Evolutionary conservation across 495 filamentous ascomycete genomes (phyloP), one percentile per base, ranked within the genome.

Genomic region (Lineolata rhizophorae): DNA sequence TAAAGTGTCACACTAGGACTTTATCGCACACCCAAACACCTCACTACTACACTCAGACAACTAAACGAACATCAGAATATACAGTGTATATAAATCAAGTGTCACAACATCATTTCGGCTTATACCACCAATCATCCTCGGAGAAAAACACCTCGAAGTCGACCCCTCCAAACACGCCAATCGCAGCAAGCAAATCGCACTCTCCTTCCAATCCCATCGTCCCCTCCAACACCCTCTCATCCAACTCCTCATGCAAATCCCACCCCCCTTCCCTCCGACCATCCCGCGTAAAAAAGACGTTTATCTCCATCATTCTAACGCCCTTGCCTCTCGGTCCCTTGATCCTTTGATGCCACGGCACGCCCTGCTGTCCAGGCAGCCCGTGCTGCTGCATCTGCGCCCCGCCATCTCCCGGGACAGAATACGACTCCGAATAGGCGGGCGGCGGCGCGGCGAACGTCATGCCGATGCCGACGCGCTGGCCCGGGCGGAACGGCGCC

Each of bases 221-320:
- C 35, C 73, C 58, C 34, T 77, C 64, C 44, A 56, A 37, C 34
- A 67, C 57, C 8, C 54, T 16, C 8, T 8, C 56, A 53, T 95
- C 85, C 30, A 62, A 51, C 53, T 90, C 76, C 54, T 94, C 84
- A 48, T 87, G 70, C 34, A 93, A 47, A 47, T 83, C 58, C 85
- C 85, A 95, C 4, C 68, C 60, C 0, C 70, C 78, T 4, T 43
- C 54, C 41, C 52, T 55, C 25, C 41, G 38, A 0, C 84, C 85
- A 46, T 84, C 58, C 21, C 79, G 58, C 6, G 76, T 85, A 29
- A 91, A 70, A 45, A 90, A 91, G 0, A 92, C 57, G 18, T 80
- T 61, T 2, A 70, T 67, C 26, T 61, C 40, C 26, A 51, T 19
- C 10, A 28, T 20, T 6, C 9, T 1, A 24, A 10, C 26, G 4